These are phyloP conservation scores for Urostyla sp. DNA, from an alignment of 73 alveolate species.

Conservation along the genomic window DNA sequence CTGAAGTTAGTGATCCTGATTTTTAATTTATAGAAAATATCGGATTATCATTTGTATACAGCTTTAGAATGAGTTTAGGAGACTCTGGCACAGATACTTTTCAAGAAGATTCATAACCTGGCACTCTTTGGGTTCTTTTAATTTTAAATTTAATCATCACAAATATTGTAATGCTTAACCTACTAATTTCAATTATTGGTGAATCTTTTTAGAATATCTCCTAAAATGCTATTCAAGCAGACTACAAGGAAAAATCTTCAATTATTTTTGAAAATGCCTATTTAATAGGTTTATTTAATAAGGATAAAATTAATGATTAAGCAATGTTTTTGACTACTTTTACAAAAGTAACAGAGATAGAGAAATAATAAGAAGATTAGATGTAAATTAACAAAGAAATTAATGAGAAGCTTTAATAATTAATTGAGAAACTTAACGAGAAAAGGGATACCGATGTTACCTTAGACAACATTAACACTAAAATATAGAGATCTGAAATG, in stretches of 20 bases:
- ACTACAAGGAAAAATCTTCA: conserved; percentile 26
- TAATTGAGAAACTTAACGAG: too few species aligned
- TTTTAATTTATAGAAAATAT: neutral
- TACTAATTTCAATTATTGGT: conserved; percentile 56
- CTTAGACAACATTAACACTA: too few species aligned
- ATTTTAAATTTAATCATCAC: conserved; percentile 20
- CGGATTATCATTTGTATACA: conserved; percentile 30
- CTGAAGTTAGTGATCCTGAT: conserved; percentile 25
- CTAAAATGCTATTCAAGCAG: conserved; percentile 11
- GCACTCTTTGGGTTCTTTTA: conserved; percentile 42
- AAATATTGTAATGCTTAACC: conserved; percentile 45
- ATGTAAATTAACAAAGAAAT: too few species aligned
- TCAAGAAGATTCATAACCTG: neutral
- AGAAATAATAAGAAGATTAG: too few species aligned
- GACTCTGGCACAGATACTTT: conserved; percentile 46
- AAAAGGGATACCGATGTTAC: too few species aligned
- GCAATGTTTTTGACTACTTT: too few species aligned
- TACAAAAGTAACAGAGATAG: too few species aligned
- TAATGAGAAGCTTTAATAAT: too few species aligned
- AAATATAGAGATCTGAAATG: too few species aligned
- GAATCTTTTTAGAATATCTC: conserved; percentile 49
- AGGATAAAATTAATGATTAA: neutral
- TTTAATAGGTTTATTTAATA: conserved; percentile 6
- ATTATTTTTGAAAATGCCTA: conserved; percentile 32
- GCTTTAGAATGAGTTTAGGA: conserved; percentile 42